Base-by-base conservation (phyloP, 2,329 filamentous ascomycete species). In the Phialocephala sp. region DNA sequence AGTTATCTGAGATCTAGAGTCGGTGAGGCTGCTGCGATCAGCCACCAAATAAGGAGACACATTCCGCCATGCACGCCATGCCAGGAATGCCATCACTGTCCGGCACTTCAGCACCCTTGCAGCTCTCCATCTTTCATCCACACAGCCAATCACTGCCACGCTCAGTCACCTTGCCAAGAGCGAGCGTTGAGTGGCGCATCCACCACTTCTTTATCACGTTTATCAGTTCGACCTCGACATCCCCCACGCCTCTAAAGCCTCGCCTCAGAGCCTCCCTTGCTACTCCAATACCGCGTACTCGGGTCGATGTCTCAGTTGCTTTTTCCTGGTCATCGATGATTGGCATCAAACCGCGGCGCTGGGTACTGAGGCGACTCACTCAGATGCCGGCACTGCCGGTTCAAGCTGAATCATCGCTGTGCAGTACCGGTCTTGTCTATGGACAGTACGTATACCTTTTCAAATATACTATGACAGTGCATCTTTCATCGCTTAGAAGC, bases 241-340 rank as follows among this genome's bases (percentile, higher is more conserved):
- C 18, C 37, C 37, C 14, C 55, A 5, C 32, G 3, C 22, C 8
- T 14, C n/a, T 9, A 27, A 50, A 37, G 20, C 55, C 27, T 32
- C 27, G 27, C 27, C 27, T 32, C 27, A 6, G 55, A 54, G 55
- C 35, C n/a, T 27, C 39, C 60, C 60, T 27, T 50, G 60, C 9
- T 32, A 18, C 9, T 15, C 60, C 61, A 63, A 36, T 50, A 50
- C 61, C 61, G 35, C 45, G 55, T 58, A 20, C 43, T 36, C 55
- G 61, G 61, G 61, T 52, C 61, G 24, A 59, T 63, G 61, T 62
- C 60, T 62, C 50, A 57, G 39, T 62, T 43, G 37, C 22, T 18
- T 62, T 52, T 50, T 47, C 50, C 18, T 43, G 41, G 32, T 61
- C 24, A 22, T 24, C 45, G 20, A 35, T 27, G 37, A 59, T 59